phyloP scores from a whole-genome alignment of 306 rosid species.

The Cajanus cajan region DNA sequence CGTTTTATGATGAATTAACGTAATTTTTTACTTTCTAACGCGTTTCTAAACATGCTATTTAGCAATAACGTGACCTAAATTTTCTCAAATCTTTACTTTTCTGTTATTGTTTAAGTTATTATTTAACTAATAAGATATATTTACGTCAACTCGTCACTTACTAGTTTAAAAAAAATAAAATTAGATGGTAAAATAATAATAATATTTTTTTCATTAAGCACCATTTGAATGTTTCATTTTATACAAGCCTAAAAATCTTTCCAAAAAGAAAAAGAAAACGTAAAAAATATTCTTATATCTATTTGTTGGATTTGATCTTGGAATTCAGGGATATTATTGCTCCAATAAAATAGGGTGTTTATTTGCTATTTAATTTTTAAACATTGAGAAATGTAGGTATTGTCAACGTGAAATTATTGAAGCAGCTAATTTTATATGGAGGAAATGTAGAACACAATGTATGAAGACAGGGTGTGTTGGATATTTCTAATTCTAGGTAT shows the following conservation, averaged over 20 bases:
- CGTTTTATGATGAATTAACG: no score
- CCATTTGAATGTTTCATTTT: background rate
- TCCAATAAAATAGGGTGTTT: background rate
- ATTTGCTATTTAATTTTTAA: background rate
- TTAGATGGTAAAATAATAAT: background rate
- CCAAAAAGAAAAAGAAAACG: background rate
- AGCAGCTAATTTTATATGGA: background rate
- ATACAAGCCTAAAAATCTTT: background rate
- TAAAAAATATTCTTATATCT: background rate
- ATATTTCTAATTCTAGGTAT: background rate
- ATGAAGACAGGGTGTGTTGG: conserved; percentile 14
- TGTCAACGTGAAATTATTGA: background rate
- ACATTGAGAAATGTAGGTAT: background rate
- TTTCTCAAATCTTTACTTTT: background rate
- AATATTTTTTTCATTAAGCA: background rate
- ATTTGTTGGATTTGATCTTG: background rate
- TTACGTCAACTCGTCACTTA: background rate
- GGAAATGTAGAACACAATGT: background rate
- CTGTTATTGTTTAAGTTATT: background rate
- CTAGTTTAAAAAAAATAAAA: no score
- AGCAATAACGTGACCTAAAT: background rate
- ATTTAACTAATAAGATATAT: background rate
- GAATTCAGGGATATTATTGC: background rate
- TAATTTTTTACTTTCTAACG: no score
- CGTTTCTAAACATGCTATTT: no score